Percentiles rank a stretch among this genome's conserved stretches.
phyloP scores from a whole-genome alignment of 2,329 filamentous ascomycete genomes.

The Paecilomyces dactylethromorphus region DNA sequence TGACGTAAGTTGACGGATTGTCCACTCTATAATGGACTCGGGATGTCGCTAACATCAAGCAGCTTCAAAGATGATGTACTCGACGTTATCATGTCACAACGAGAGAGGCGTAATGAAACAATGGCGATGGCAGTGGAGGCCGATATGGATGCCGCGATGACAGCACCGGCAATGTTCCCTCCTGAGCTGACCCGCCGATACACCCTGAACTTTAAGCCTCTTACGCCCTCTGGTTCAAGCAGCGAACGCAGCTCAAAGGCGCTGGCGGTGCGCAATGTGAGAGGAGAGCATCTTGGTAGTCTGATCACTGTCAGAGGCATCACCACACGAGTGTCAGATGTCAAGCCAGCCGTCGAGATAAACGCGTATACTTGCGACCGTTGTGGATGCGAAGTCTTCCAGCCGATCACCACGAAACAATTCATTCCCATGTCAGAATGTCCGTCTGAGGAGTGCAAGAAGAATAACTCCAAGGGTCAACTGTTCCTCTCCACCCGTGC shows the following conservation, averaged over 20 bases:
- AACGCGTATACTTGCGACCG: slow-evolving; percentile 97
- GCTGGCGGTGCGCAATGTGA: slow-evolving; percentile 86
- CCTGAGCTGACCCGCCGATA: slow-evolving; percentile 88
- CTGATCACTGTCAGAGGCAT: slow-evolving; percentile 94
- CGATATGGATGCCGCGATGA: slow-evolving; percentile 56
- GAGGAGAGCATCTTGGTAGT: slow-evolving; percentile 84
- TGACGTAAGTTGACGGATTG: slow-evolving; percentile 52
- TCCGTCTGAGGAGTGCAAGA: slow-evolving; percentile 80
- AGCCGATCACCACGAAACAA: slow-evolving; percentile 85
- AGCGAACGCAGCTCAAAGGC: slow-evolving; percentile 54
- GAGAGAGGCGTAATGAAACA: slow-evolving; percentile 76
- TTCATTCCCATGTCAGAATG: slow-evolving; percentile 83
- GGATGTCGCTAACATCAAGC: slow-evolving; percentile 13
- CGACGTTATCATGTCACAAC: slow-evolving; percentile 91
- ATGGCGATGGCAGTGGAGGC: slow-evolving; percentile 62
- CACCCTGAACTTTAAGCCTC: slow-evolving; percentile 91
- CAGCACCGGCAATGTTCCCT: slow-evolving; percentile 71
- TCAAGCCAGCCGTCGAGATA: slow-evolving; percentile 95
- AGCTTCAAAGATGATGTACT: slow-evolving; percentile 97
- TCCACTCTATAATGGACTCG: not conserved
- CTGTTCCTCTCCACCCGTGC: slow-evolving; percentile 91
- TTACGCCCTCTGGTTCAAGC: slow-evolving; percentile 64
- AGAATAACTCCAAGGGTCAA: slow-evolving; percentile 88
- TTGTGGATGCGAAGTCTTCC: slow-evolving; percentile 95
- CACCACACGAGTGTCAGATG: slow-evolving; percentile 89